A percentile compares a stretch with the other conserved stretches of the same genome.
phyloP scores from a whole-genome alignment of 352 stramenopile species.

The Globisporangium canariense region DNA sequence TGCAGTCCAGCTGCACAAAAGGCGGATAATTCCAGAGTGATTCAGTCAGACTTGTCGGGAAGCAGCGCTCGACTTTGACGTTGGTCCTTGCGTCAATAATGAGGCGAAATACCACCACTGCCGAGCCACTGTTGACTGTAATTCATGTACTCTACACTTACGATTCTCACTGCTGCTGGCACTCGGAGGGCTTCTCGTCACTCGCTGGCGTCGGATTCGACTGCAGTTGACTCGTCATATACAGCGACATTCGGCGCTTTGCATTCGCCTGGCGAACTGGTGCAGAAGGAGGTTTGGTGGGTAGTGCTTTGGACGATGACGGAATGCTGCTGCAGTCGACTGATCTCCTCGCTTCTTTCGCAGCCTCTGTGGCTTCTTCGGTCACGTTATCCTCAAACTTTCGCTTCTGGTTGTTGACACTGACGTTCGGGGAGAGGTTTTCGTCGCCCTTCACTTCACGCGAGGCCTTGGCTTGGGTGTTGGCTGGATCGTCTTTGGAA shows the following conservation, averaged over 20 bases:
- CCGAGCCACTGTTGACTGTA: neutral
- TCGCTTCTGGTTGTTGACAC: constrained; percentile 2
- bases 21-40: too few relatives aligned
- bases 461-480: neutral
- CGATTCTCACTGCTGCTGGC: constrained; percentile 16
- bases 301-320: neutral
- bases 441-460: neutral
- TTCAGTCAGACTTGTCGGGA: too few relatives aligned
- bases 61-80: too few relatives aligned
- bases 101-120: neutral
- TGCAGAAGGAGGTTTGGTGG: neutral
- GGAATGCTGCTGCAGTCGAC: neutral
- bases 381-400: neutral
- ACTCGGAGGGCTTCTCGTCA: constrained; percentile 20
- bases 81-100: too few relatives aligned
- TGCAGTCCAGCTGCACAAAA: too few relatives aligned
- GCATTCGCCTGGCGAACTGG: neutral
- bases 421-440: constrained; percentile 12
- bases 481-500: neutral
- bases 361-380: neutral
- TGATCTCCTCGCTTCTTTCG: neutral
- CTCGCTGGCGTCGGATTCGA: too few relatives aligned
- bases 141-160: constrained; percentile 3
- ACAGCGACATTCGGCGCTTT: constrained; percentile 13
- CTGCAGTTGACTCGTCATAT: neutral